Evolutionary conservation across 2,329 filamentous ascomycete species (phyloP).

Genomic region (Cladophialophora carrionii): DNA sequence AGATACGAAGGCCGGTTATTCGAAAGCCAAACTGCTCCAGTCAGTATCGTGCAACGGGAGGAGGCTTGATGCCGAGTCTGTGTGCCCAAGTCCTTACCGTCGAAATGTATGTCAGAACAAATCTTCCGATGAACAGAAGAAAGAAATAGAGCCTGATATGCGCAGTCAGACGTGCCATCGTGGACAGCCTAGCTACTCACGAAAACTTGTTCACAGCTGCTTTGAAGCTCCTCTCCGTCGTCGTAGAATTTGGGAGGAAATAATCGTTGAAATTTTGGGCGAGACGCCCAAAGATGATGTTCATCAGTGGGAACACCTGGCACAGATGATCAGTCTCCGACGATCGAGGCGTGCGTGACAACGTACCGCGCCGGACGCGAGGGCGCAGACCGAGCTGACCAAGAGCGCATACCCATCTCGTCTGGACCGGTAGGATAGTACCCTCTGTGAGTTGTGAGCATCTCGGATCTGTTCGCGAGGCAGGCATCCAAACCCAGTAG

Average conservation of each 20-base stretch:
- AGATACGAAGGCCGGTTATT: conserved; percentile 56
- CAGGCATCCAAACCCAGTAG: conserved; percentile 36
- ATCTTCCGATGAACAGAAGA: conserved; percentile 61
- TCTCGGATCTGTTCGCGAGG: not conserved
- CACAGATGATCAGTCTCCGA: conserved; percentile 3
- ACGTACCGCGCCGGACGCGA: conserved; percentile 36
- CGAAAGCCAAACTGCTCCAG: conserved; percentile 51
- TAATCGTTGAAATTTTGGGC: conserved; percentile 63
- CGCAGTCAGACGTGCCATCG: not conserved
- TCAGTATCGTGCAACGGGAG: conserved; percentile 17
- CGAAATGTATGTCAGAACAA: conserved; percentile 59
- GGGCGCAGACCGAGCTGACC: conserved; percentile 30
- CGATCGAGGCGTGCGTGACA: not conserved
- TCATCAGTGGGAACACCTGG: conserved; percentile 52
- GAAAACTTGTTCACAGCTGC: conserved; percentile 53
- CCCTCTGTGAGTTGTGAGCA: conserved; percentile 33
- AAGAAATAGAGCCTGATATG: conserved; percentile 52
- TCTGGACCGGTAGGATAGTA: conserved; percentile 37
- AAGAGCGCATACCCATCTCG: conserved; percentile 33
- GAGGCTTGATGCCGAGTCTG: not conserved
- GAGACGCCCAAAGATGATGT: conserved; percentile 60
- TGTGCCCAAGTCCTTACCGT: conserved; percentile 47
- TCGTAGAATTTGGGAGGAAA: conserved; percentile 50
- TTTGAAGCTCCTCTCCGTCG: conserved; percentile 55
- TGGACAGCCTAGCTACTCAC: conserved; percentile 28